These are phyloP conservation scores for Thuja plicata DNA, from an alignment of 83 land plant genomes.

Conservation along the genomic window DNA sequence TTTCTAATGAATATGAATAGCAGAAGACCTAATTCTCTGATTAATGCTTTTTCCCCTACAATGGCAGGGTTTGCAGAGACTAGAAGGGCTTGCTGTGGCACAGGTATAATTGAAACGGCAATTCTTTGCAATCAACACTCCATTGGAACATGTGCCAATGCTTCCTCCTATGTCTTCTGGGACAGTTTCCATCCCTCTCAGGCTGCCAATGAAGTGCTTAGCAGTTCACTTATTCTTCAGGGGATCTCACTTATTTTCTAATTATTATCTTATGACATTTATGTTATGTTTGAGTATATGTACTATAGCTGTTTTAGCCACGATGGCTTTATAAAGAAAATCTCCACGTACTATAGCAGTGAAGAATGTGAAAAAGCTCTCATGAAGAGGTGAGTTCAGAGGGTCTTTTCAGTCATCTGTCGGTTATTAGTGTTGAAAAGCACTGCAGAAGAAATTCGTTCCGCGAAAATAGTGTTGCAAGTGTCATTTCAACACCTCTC, in stretches of 20 bases:
- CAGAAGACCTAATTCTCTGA: background rate
- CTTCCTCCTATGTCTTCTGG: constrained; percentile 78
- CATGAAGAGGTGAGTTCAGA: background rate
- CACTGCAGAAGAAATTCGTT: background rate
- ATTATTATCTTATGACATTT: background rate
- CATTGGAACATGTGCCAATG: constrained; percentile 76
- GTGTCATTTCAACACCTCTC: background rate
- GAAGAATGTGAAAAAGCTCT: background rate
- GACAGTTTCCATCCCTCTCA: constrained; percentile 85
- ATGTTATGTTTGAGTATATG: background rate
- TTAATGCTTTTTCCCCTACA: background rate
- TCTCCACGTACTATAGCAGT: too few species aligned
- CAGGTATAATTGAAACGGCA: constrained; percentile 62
- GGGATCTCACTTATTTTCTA: constrained; percentile 54
- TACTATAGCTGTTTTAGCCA: background rate
- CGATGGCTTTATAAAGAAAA: background rate
- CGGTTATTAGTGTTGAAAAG: background rate
- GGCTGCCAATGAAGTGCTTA: constrained; percentile 59
- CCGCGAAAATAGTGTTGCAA: background rate
- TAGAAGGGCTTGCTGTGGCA: constrained; percentile 87
- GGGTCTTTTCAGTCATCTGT: too few species aligned
- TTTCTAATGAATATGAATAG: background rate
- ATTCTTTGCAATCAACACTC: constrained; percentile 58
- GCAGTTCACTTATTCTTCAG: constrained; percentile 34
- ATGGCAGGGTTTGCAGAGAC: constrained; percentile 69